Evolutionary conservation across 2,329 filamentous ascomycete species (phyloP).

Genomic region (Botrytis squamosa): DNA sequence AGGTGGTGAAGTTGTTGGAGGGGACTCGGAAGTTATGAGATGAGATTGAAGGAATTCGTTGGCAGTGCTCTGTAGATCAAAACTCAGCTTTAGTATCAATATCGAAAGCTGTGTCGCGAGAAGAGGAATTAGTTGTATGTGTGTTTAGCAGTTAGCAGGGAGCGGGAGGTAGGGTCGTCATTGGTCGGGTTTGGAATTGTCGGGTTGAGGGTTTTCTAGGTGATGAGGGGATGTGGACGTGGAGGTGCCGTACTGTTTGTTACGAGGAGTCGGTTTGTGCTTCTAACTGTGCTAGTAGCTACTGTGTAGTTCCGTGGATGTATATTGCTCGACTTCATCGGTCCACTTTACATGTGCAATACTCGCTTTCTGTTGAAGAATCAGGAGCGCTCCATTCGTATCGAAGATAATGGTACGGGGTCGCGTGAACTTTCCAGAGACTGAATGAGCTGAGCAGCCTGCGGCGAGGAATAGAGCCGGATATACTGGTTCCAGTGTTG

Average conservation of each 20-base stretch:
- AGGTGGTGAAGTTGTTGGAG: neutral
- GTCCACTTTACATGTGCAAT: constrained; percentile 34
- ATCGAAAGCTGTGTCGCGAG: constrained; percentile 61
- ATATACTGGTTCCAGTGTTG: constrained; percentile 24
- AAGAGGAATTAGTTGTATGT: constrained; percentile 57
- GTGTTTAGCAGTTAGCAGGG: constrained; percentile 59
- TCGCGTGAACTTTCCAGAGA: constrained; percentile 31
- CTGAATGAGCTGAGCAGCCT: constrained; percentile 37
- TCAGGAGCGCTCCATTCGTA: constrained; percentile 35
- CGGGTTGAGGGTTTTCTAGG: neutral
- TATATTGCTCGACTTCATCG: constrained; percentile 49
- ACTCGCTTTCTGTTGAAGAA: constrained; percentile 35
- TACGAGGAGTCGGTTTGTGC: constrained; percentile 53
- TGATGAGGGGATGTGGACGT: neutral
- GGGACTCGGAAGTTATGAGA: constrained; percentile 34
- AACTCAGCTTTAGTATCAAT: constrained; percentile 56
- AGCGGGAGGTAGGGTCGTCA: constrained; percentile 63
- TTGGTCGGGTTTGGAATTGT: constrained; percentile 46
- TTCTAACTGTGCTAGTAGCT: constrained; percentile 46
- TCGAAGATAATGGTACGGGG: constrained; percentile 39
- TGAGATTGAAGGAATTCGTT: constrained; percentile 59
- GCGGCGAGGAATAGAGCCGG: constrained; percentile 28
- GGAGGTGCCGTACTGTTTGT: constrained; percentile 45
- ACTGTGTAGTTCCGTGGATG: constrained; percentile 64
- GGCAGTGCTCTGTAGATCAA: constrained; percentile 57